Percentiles rank a stretch among this genome's conserved stretches.
Evolutionary conservation across 2,329 filamentous ascomycete genomes (phyloP).

Genomic region (Alternaria ventricosa): DNA sequence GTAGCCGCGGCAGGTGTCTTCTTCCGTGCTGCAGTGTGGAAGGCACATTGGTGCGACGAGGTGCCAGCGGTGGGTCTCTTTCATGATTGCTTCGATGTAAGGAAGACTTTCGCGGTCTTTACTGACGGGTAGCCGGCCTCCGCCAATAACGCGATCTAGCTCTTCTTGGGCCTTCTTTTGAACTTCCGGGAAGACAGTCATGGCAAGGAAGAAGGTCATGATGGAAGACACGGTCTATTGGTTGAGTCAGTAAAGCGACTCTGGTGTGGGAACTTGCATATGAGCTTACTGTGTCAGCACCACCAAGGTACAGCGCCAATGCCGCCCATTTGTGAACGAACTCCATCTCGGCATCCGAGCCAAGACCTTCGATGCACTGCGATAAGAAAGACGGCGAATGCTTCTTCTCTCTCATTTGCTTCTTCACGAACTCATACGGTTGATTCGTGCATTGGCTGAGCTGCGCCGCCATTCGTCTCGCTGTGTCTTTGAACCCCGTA

Average conservation of each 20-base stretch:
- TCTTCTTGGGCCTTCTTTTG: slow-evolving; percentile 57
- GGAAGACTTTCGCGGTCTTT: slow-evolving; percentile 53
- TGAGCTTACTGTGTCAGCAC: slow-evolving; percentile 50
- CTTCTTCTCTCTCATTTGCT: slow-evolving; percentile 45
- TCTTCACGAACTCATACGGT: slow-evolving; percentile 54
- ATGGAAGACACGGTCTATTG: slow-evolving; percentile 51
- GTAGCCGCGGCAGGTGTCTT: slow-evolving; percentile 48
- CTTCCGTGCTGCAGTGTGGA: slow-evolving; percentile 37
- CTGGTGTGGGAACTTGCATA: neutral
- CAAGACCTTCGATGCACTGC: slow-evolving; percentile 43
- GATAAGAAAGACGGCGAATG: slow-evolving; percentile 50
- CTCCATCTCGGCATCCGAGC: slow-evolving; percentile 40
- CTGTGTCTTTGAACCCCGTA: slow-evolving; percentile 30
- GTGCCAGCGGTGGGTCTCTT: slow-evolving; percentile 54
- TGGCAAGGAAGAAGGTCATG: slow-evolving; percentile 58
- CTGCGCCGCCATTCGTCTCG: slow-evolving; percentile 29
- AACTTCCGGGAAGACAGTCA: slow-evolving; percentile 57
- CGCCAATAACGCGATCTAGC: slow-evolving; percentile 58
- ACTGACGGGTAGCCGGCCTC: slow-evolving; percentile 54
- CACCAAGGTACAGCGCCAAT: slow-evolving; percentile 51
- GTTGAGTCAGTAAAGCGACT: neutral
- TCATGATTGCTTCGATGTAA: slow-evolving; percentile 43
- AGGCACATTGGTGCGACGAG: slow-evolving; percentile 40
- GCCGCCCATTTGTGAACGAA: slow-evolving; percentile 52
- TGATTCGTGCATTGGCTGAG: slow-evolving; percentile 42